phyloP scores from a whole-genome alignment of 2,329 filamentous ascomycete species.

The Falciphora oryzae region DNA sequence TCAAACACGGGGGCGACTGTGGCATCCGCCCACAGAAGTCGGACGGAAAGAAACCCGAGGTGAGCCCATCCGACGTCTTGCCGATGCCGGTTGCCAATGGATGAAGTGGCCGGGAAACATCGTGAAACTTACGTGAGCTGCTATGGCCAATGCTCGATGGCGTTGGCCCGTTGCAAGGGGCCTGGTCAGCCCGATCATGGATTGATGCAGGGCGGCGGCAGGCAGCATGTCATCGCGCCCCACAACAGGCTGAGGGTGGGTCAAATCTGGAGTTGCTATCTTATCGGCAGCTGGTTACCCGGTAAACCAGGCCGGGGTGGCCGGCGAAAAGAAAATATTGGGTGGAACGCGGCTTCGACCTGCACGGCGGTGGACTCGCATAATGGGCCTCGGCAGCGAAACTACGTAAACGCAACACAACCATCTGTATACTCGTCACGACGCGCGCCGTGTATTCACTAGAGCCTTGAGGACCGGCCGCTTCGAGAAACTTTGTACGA shows the following conservation, averaged over 20 bases:
- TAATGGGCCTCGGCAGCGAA: background rate
- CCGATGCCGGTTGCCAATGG: background rate
- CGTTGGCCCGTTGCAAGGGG: background rate
- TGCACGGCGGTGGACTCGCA: background rate
- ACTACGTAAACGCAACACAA: background rate
- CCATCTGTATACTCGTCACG: background rate
- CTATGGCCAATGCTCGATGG: background rate
- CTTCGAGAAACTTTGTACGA: background rate
- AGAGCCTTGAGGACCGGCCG: background rate
- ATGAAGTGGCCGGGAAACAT: background rate
- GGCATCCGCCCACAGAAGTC: background rate
- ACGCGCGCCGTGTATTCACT: background rate
- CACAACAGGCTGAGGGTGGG: background rate
- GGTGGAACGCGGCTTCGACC: background rate
- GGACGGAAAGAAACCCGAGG: background rate
- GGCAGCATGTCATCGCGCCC: background rate
- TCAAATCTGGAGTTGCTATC: background rate
- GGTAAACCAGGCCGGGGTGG: background rate
- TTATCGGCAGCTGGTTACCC: background rate
- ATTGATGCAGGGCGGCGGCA: too few relatives aligned
- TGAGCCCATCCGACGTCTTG: background rate
- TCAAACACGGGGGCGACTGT: background rate
- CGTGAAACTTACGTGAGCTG: background rate
- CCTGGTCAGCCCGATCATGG: too few relatives aligned
- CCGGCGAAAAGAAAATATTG: background rate